phyloP scores from a whole-genome alignment of 768 basidiomycete species.

The Leccinum longicurvipes region DNA sequence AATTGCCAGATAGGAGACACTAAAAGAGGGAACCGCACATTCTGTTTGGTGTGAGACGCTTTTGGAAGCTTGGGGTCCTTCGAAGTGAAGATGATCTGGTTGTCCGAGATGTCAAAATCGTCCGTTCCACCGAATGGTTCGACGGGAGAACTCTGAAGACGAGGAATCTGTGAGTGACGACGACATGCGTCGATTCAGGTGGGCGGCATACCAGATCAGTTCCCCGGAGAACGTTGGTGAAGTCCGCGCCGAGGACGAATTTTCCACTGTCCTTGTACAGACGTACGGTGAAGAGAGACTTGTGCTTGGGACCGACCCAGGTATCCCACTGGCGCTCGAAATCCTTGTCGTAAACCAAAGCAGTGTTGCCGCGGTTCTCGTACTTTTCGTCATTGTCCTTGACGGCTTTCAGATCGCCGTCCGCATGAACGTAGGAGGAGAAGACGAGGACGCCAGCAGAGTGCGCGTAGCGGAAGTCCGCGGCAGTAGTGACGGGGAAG shows the following conservation, averaged over 20 bases:
- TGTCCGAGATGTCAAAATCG: conserved; percentile 71
- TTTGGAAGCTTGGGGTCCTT: conserved; percentile 76
- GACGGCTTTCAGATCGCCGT: conserved; percentile 68
- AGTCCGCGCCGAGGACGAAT: conserved; percentile 53
- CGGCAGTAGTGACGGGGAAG: conserved; percentile 63
- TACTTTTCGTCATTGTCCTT: conserved; percentile 68
- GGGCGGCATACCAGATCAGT: conserved; percentile 59
- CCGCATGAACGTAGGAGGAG: conserved; percentile 76
- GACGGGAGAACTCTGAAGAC: conserved; percentile 60
- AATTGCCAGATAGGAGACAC: not conserved
- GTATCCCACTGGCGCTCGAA: conserved; percentile 79
- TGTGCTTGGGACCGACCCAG: conserved; percentile 71
- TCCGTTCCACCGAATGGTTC: conserved; percentile 85
- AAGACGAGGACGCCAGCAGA: conserved; percentile 70
- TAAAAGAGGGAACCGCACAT: conserved; percentile 41
- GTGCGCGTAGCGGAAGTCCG: conserved; percentile 67
- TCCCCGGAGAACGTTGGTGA: conserved; percentile 59
- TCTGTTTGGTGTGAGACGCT: conserved; percentile 87
- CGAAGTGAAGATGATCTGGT: conserved; percentile 76
- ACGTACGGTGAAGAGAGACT: conserved; percentile 68
- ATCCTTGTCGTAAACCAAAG: conserved; percentile 63
- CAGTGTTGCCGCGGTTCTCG: conserved; percentile 69
- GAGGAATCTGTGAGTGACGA: not conserved
- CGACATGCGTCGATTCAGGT: not conserved
- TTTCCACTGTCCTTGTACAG: conserved; percentile 45